These are phyloP conservation scores for Mucor mucedo DNA, from an alignment of 371 early-diverging fungal species.

Conservation along the genomic window DNA sequence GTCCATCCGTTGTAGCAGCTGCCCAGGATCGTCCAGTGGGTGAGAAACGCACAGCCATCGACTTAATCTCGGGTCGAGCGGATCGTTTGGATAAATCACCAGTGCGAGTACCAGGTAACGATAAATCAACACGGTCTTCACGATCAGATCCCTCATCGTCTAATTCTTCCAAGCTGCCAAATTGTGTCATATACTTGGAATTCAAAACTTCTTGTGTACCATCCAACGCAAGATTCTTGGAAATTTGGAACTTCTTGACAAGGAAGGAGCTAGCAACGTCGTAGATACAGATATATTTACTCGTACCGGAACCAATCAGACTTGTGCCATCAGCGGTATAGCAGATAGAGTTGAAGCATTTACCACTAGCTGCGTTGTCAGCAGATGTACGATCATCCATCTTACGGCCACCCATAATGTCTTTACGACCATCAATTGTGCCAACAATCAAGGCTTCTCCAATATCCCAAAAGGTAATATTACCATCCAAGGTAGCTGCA, in stretches of 20 bases:
- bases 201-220: conserved; percentile 91
- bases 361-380: conserved; percentile 82
- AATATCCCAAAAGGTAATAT: conserved; percentile 92
- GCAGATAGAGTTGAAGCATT: conserved; percentile 90
- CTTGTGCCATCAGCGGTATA: conserved; percentile 94
- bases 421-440: conserved; percentile 90
- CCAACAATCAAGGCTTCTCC: conserved; percentile 68
- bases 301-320: conserved; percentile 92
- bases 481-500: conserved; percentile 90
- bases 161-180: conserved; percentile 81
- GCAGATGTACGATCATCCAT: conserved; percentile 78
- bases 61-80: conserved; percentile 80
- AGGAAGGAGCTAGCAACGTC: conserved; percentile 78
- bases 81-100: conserved; percentile 85
- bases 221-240: conserved; percentile 90
- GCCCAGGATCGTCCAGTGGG: conserved; percentile 96
- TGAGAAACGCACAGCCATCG: conserved; percentile 86
- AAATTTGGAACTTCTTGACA: conserved; percentile 89
- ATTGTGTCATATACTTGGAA: conserved; percentile 92
- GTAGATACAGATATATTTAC: conserved; percentile 95
- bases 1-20: conserved; percentile 95
- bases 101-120: conserved; percentile 86
- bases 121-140: conserved; percentile 82
- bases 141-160: conserved; percentile 79
- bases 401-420: conserved; percentile 91